Base-by-base conservation (phyloP, 228 moss, liverwort and hornwort genomes). In the Sphagnum magellanicum region DNA sequence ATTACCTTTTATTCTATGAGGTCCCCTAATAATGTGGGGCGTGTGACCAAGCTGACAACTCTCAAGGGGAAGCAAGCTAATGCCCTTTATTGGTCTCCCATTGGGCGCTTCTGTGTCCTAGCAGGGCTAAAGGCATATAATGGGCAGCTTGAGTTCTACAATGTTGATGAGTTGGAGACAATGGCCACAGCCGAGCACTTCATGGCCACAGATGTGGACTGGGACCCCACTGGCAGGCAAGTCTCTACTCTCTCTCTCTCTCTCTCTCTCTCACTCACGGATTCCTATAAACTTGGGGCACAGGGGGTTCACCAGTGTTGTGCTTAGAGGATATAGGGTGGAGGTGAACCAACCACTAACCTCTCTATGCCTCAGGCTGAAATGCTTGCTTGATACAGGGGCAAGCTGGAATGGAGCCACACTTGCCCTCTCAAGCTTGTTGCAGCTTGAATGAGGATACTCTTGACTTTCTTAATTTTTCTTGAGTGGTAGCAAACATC, bases 151-250 rank as follows among this genome's bases (percentile, higher is more conserved):
- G 98, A 98, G 83, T 98, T 98, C 59, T 98, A 94, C 73, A 98
- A 98, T 55, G 92, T 90, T 4, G 98, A 98, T 50, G 98, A 98
- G 67, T 70, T 98, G 72, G 98, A 98, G 81, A 87, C 94, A 17
- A 98, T 98, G 98, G 94, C 98, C 57, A 98, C 90, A 60, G 98
- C 79, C 12, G 98, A 98, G 81, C 98, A 98, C 72, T 98, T 98
- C 74, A 94, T 98, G 98, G 98, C 98, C 59, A 98, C 98, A 8
- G 98, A 98, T 72, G 90, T 98, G 49, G 98, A 98, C 69, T 98
- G 98, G 98, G 98, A 98, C 75, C 98, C 98, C 72, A 98, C 98
- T 66, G 98, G 98, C 87, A 98, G 97, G 97, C 81, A 78, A 65
- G 73, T 67, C 17, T 53, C 51, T 16, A 48, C 50, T 6, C 10